Evolutionary conservation across 2,329 filamentous ascomycete species (phyloP).

Genomic region (Fusarium veterinarium): DNA sequence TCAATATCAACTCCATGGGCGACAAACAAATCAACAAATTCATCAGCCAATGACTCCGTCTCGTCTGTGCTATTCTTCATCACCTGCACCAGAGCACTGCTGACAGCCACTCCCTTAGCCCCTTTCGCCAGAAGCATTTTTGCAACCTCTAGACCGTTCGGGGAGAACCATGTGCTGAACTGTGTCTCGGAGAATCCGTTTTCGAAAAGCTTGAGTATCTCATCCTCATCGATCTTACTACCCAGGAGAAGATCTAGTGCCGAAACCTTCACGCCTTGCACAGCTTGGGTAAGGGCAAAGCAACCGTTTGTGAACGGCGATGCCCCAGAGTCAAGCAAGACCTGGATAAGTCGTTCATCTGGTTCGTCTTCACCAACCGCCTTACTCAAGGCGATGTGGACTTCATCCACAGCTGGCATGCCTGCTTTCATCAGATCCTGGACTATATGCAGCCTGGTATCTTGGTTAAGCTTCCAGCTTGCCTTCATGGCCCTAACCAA

Average conservation of each 20-base stretch:
- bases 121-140: conserved; percentile 62
- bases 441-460: conserved; percentile 61
- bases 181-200: conserved; percentile 57
- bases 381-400: conserved; percentile 62
- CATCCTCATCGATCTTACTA: conserved; percentile 53
- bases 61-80: conserved; percentile 57
- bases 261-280: conserved; percentile 52
- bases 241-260: conserved; percentile 58
- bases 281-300: conserved; percentile 63
- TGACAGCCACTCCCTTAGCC: conserved; percentile 58
- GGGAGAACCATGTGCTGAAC: conserved; percentile 59
- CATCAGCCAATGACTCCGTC: conserved; percentile 54
- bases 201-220: conserved; percentile 59
- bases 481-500: conserved; percentile 64
- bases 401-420: conserved; percentile 59
- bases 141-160: conserved; percentile 59
- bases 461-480: conserved; percentile 62
- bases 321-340: conserved; percentile 63
- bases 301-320: conserved; percentile 64
- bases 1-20: conserved; percentile 60
- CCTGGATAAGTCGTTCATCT: conserved; percentile 58
- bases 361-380: conserved; percentile 65
- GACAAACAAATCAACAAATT: conserved; percentile 57
- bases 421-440: conserved; percentile 64
- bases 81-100: conserved; percentile 57